Base-by-base conservation (phyloP, 495 filamentous ascomycete genomes). In the Hypomontagnella monticulosa region DNA sequence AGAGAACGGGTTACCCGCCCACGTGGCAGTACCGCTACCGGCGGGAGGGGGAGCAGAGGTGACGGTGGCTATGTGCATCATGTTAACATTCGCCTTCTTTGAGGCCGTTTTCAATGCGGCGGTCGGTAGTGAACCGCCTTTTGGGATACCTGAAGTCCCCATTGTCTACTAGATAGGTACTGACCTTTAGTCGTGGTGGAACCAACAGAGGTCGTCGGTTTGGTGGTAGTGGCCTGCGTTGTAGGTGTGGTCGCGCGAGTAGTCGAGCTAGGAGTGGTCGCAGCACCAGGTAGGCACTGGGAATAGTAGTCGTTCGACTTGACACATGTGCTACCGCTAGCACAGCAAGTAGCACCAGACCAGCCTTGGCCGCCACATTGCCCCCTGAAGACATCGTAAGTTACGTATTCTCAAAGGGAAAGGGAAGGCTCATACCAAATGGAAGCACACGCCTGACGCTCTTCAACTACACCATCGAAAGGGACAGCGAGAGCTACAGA, bases 361-460 rank as follows among this genome's bases (percentile, higher is more conserved):
- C 74, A 85, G 32, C 73, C 71, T 30, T 15, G 77, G 15, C 84
- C 84, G 54, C 84, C 83, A 53, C 84, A 86, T 58, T 86, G 84
- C 4, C 63, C 67, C 71, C 78, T 81, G 40, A 33, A 20, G 11
- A 15, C 36, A 12, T 38, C n/a, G 47, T 64, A 38, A 64, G 66
- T 15, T 7, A 19, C 0, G 4, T 9, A 16, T n/a, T 6, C 9
- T 20, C 9, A 20, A 1, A 37, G 6, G 50, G 12, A 30, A 47
- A 23, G 3, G 50, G 30, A 19, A 41, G 14, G 8, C 38, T 57
- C 63, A 23, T 76, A 79, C 78, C 74, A 80, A 44, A 53, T 9
- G 16, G 55, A 12, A 33, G 60, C 73, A 52, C 77, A 79, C 60
- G 58, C 70, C 65, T 78, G 75, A 54, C 78, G 78, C 50, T 79